Base-by-base conservation (phyloP, 306 rosid species). In the Aeschynomene evenia region DNA sequence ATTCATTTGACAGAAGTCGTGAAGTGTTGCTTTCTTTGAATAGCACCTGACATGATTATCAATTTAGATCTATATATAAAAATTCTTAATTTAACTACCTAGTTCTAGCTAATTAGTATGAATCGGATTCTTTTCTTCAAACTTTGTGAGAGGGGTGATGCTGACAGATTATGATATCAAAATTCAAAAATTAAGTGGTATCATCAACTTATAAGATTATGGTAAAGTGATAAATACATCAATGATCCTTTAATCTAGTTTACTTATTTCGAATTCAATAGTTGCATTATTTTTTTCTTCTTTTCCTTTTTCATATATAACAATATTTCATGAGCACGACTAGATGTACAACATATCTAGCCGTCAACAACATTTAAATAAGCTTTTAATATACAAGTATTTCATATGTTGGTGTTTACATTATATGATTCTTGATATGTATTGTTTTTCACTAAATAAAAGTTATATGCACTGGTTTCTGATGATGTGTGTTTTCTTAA, bases 11-110 rank as follows among this genome's bases (percentile, higher is more conserved):
- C 36, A 60, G 51, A 61, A 79, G 78, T 66, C 34, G 22, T n/a
- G 20, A 52, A 18, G 16, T 51, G 45, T 34, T 48, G 52, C 40
- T 72, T 72, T 53, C 48, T 53, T 42, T 29, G 57, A 52, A 39
- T 40, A 63, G 50, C 58, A 72, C 34, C 48, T 71, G 63, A 46
- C 40, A 71, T 71, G 73, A 72, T 71, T 57, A 28, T 36, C 42
- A 57, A 48, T 43, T 64, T 65, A 54, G 39, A 56, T 67, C 36
- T 49, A 26, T 26, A 24, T 49, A 26, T 26, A 24, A 40, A 36
- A 64, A 9, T 77, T 63, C 43, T 20, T 57, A 37, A 34, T 6
- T 22, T n/a, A 50, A 28, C n/a, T 4, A 45, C 43, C 83, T 60
- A 18, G 9, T 37, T 48, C 23, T 23, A 65, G 45, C 46, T 57